Conservation (phyloP, 371 early-diverging fungal genomes). For the Circinella umbellata region DNA sequence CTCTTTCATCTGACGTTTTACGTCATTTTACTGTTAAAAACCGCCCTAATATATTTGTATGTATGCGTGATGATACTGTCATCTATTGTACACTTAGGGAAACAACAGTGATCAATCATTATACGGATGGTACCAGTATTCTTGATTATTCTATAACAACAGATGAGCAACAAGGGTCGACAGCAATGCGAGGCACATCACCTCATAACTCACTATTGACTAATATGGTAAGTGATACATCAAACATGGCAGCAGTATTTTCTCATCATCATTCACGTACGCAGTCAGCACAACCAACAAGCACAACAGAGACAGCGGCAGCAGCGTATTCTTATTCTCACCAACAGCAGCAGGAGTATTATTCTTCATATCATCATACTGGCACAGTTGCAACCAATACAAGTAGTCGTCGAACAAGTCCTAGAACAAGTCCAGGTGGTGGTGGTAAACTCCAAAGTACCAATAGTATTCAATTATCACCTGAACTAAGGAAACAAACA, state of each 20-base stretch:
- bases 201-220: neutral
- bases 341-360: neutral
- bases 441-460: slow-evolving; percentile 8
- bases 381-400: neutral
- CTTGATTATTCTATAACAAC: slow-evolving; percentile 1
- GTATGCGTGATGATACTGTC: slow-evolving; percentile 55
- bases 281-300: slow-evolving; percentile 24
- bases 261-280: slow-evolving; percentile 21
- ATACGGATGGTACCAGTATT: slow-evolving; percentile 4
- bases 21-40: slow-evolving; percentile 74
- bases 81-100: slow-evolving; percentile 72
- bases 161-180: neutral
- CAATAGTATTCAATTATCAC: slow-evolving; percentile 9
- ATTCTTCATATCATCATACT: too few species aligned
- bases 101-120: slow-evolving; percentile 17
- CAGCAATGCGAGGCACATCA: slow-evolving; percentile 1
- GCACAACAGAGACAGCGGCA: neutral
- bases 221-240: neutral
- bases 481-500: slow-evolving; percentile 5
- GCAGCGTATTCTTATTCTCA: neutral
- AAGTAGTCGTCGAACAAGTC: slow-evolving; percentile 25
- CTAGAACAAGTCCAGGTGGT: slow-evolving; percentile 17
- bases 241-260: neutral
- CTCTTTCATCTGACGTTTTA: slow-evolving; percentile 58
- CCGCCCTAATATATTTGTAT: slow-evolving; percentile 76